Base-by-base conservation (phyloP, 805 yeast genomes). In the Maudiozyma bulderi region DNA sequence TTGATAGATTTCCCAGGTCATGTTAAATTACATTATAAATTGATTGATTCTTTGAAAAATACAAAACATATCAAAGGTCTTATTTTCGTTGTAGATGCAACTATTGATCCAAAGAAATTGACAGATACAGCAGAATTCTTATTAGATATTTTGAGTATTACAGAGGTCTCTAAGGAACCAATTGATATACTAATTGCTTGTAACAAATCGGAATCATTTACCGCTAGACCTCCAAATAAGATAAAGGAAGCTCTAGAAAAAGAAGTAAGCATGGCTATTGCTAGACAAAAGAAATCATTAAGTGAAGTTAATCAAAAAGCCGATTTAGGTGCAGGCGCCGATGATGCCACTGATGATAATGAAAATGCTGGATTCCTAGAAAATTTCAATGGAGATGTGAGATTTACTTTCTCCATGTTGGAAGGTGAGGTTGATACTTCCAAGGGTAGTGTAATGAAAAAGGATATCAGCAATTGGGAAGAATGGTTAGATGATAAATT, bases 1-100 rank as follows among this genome's bases (percentile, higher is more conserved):
- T 64, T 90, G 39, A 73, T 84, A 46, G 98, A 91, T 59, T 81
- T 81, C 53, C 99, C 99, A 2, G 96, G 97, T n/a, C 89, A 85
- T 67, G 69, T 76, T 48, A 88, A 87, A 65, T 77, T 90, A 55
- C 77, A 76, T 47, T 77, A 78, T 50, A 68, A 82, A 46, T 70
- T 80, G 34, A 54, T 71, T 50, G 74, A 76, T 47, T 75, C 76
- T 49, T 69, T 81, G 43, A 69, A 71, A 49, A 66, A 54, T 14
- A 47, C 41, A 20, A 50, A 64, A 15, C 67, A 76, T 14, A 63
- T 84, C 46, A 77, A 75, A 54, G 96, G 96, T 5, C 68, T 88
- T 5, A 67, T 90, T 0, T 88, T 77, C 54, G 73, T 91, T 51
- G 71, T 90, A n/a, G 98, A 91, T 65, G 76, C 95, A 0, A 77